Evolutionary conservation across 2,329 filamentous ascomycete species (phyloP), one percentile per base, ranked within the genome.

Genomic region (Cercospora janseana): DNA sequence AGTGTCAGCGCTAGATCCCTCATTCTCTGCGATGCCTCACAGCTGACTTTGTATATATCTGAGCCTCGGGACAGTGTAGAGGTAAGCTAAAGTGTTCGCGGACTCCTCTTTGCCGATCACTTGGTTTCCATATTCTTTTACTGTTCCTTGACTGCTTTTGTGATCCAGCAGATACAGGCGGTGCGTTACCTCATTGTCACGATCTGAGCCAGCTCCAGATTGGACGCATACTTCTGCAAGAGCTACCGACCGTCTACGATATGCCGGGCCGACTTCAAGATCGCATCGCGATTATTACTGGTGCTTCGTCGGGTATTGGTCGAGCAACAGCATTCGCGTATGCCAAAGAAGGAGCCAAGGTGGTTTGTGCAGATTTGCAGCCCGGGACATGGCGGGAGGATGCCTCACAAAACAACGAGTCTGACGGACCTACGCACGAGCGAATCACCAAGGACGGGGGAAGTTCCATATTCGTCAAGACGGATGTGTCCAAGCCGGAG

Each of bases 221-320:
- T n/a, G n/a, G n/a, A n/a, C n/a, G n/a, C n/a, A n/a, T n/a, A n/a
- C n/a, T n/a, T n/a, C n/a, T n/a, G n/a, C n/a, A n/a, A n/a, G n/a
- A n/a, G n/a, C n/a, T n/a, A n/a, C n/a, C n/a, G 3, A 23, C 12
- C 20, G 15, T 12, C 34, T 23, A 2, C 28, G 16, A 2, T 10
- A 61, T 61, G 59, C 49, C 56, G n/a, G 55, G 57, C 35, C 56
- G 60, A n/a, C 54, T 62, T 1, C 55, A 58, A 47, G 47, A 58
- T 37, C 57, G 54, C 40, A 53, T 65, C 6, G 65, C 64, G 29
- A 61, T 64, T 24, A 66, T 70, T 23, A 61, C 69, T 26, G 68
- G 68, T 9, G 65, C 65, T 8, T 63, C 61, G 20, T 62, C 61
- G 4, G 66, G 66, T 15, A 68, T 69, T 24, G 68, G 67, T 13